Evolutionary conservation across 2,329 filamentous ascomycete genomes (phyloP), one percentile per base, ranked within the genome.

Genomic region (Colletotrichum viniferum): DNA sequence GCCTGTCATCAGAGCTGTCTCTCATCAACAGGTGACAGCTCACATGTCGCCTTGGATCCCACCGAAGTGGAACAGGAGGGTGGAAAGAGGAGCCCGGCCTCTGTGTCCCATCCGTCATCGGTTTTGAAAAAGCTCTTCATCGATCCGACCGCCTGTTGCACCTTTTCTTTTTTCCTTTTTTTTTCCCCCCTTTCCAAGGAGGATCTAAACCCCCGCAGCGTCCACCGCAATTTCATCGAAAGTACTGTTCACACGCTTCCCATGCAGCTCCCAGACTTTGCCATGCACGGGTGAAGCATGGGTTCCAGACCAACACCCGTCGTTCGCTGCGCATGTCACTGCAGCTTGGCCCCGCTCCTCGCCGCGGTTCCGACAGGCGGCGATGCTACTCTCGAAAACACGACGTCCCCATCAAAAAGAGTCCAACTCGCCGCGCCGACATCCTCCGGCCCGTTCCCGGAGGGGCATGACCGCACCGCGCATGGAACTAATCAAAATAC

Each of bases 371-470:
- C 72, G 61, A 24, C 67, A 63, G 62, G 34, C 61, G 73, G 71
- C 71, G 63, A 75, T 72, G 69, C 68, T 21, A 71, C 63, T 32
- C 34, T 24, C 55, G 26, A 28, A 52, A n/a, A 24, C 38, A 48
- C 21, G 21, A 69, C 56, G 56, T 62, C 56, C 21, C 62, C 38
- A 67, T 66, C 28, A 63, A 48, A 26, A 36, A 63, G 30, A 18
- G 24, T 28, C 24, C 13, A 21, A 64, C 43, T 32, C 52, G 43
- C 69, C 62, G 69, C 56, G 73, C 56, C 63, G 69, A 69, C 34
- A 67, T 52, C 63, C 58, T 69, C 73, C 73, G 73, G 73, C 58
- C 69, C 73, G 73, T 60, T 64, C 48, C 73, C 73, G 63, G 24
- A 52, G 36, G 36, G 36, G 28, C 56, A 75, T 75, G 73, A 73